Conservation (phyloP, 345 rosid species). For the Rhodamnia rubescens region DNA sequence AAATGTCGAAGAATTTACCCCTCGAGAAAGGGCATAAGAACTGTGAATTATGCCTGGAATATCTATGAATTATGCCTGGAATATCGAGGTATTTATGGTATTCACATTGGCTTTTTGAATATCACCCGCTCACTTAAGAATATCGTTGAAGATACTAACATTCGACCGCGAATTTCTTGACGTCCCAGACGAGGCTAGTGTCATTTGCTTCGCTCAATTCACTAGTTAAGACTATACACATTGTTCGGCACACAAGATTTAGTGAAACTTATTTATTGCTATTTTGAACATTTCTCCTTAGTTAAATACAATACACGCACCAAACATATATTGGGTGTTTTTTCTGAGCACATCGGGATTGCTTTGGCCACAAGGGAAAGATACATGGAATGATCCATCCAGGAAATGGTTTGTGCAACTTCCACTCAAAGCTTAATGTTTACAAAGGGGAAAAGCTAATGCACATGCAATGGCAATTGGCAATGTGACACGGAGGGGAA, state of each 20-base stretch:
- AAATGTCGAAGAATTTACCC: background rate
- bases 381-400: background rate
- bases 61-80: background rate
- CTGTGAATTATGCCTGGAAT: background rate
- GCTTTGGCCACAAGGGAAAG: background rate
- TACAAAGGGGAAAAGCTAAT: background rate
- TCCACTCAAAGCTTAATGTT: background rate
- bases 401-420: background rate
- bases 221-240: background rate
- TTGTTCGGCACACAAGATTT: accelerated
- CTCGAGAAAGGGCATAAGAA: background rate
- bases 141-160: accelerated
- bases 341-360: background rate
- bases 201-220: background rate
- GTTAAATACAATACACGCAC: background rate
- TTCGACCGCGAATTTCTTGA: background rate
- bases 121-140: background rate
- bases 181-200: background rate
- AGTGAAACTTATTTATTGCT: too few species aligned
- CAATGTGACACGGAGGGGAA: background rate
- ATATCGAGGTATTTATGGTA: background rate
- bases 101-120: background rate
- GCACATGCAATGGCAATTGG: background rate
- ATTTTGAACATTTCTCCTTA: background rate
- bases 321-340: background rate